A percentile compares a stretch with the other conserved stretches of the same genome.
Conservation (phyloP, 306 rosid genomes). For the barrel medic (Medicago truncatula) region MtrunA17r5.0-ANR NC_053045.1:259501-260000, state of each 20-base stretch:
- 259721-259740: constrained; percentile 75
- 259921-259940: not conserved
- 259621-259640: not conserved
- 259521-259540: constrained; percentile 91
- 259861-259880: constrained; percentile 30
- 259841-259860: not conserved
- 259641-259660: not conserved
- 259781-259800: not conserved
- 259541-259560: constrained; percentile 98
- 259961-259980: constrained; percentile 21
- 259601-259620: constrained; percentile 57
- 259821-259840: not conserved
- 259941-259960: constrained; percentile 10
- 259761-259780: constrained; percentile 3
- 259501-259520: constrained; percentile 85
- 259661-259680: constrained; percentile 19
- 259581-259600: constrained; percentile 93
- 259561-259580: constrained; percentile 82
- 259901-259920: not conserved
- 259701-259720: constrained; percentile 78
- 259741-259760: constrained; percentile 68
- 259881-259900: too few relatives aligned
- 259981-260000: constrained; percentile 76
- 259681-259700: constrained; percentile 67
- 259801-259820: not conserved